These are phyloP conservation scores for Takashimella koratensis DNA, from an alignment of 1,284 basidiomycete genomes.

Conservation along the genomic window DNA sequence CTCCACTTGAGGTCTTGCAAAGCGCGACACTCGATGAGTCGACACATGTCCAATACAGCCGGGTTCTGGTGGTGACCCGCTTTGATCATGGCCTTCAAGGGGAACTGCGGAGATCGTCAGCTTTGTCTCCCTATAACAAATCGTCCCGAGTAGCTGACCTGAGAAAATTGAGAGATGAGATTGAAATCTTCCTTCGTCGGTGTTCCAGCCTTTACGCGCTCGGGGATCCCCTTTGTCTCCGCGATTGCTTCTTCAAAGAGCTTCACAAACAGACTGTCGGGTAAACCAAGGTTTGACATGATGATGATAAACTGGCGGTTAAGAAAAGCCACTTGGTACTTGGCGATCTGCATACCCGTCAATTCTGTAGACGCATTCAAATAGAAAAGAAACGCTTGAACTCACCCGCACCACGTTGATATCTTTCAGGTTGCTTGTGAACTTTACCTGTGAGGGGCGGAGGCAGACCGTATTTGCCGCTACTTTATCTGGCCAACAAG, in stretches of 20 bases:
- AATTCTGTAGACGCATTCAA: not conserved
- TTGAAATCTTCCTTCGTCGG: conserved; percentile 25
- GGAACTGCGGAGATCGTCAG: conserved; percentile 33
- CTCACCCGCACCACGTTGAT: conserved; percentile 43
- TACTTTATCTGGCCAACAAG: conserved; percentile 38
- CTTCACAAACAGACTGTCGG: conserved; percentile 32
- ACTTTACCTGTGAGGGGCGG: conserved; percentile 45
- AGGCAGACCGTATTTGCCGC: conserved; percentile 32
- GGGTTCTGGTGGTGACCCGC: conserved; percentile 42
- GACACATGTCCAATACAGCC: conserved; percentile 38
- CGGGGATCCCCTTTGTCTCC: conserved; percentile 31
- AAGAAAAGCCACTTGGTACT: conserved; percentile 45
- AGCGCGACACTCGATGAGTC: conserved; percentile 39
- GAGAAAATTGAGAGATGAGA: conserved; percentile 21
- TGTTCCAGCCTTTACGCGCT: conserved; percentile 18
- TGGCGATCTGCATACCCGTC: conserved; percentile 36
- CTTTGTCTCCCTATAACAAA: no score
- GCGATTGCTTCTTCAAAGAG: conserved; percentile 36
- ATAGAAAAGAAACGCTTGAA: not conserved
- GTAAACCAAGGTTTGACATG: conserved; percentile 43
- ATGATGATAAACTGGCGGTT: conserved; percentile 50
- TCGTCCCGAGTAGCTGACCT: no score
- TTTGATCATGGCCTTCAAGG: conserved; percentile 33
- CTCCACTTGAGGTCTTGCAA: conserved; percentile 49
- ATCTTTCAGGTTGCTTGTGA: conserved; percentile 32